Evolutionary conservation across 2,329 filamentous ascomycete species (phyloP), one percentile per base, ranked within the genome.

Genomic region (Kalmusia sp.): DNA sequence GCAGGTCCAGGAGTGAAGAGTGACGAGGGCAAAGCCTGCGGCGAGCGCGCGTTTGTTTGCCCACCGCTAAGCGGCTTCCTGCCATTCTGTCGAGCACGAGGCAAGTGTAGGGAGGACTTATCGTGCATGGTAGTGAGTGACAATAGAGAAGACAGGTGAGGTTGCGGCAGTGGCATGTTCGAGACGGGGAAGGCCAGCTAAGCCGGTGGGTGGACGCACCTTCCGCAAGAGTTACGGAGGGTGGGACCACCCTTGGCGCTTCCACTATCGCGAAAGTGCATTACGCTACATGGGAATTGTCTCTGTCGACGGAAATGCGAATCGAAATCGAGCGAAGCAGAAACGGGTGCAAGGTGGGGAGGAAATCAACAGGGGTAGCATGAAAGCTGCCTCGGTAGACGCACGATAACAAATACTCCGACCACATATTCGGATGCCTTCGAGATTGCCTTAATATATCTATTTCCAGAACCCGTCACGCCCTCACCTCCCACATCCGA

Each of bases 401-500:
- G 34, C 31, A 46, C 44, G 44, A 47, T 38, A 47, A 37, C 44
- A 21, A 37, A 47, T 37, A 21, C 31, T 30, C 44, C 44, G 44
- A 38, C 31, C 33, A 47, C 28, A 47, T 24, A n/a, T 30, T 17
- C 33, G 24, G 44, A 21, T 14, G 24, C 33, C 22, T 24, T 47
- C 15, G 44, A 47, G 9, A 47, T 47, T 47, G 33, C 24, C 31
- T 17, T 40, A 49, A 40, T 41, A 41, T 40, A 35, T 31, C 46
- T 49, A 49, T 49, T 49, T 25, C 14, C 17, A 22, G 28, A 40
- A 17, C 14, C 7, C 35, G 46, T 63, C 52, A 73, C 3, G 63
- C 70, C 52, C 71, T 65, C 31, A 75, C 65, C 78, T 97, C 92
- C 92, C 93, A 99, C 71, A 97, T 74, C 58, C 91, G 84, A 57